A percentile compares a stretch with the other conserved stretches of the same genome.
Conservation (phyloP, 1,284 basidiomycete species). For the Athelia sp. region DNA sequence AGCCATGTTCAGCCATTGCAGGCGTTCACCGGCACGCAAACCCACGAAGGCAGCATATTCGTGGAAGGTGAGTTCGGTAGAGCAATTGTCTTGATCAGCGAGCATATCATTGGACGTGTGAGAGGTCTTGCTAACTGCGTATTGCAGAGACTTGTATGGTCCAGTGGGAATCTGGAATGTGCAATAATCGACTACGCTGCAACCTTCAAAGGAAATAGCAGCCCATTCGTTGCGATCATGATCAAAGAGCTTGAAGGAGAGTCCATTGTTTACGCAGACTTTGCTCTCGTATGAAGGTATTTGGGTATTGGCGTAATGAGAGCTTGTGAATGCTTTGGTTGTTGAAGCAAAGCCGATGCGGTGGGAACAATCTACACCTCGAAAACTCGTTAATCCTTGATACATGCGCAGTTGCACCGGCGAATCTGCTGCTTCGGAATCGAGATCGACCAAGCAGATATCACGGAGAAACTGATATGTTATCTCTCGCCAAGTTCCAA, state of each 20-base stretch:
- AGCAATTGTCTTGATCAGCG: slow-evolving; percentile 20
- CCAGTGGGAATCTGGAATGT: slow-evolving; percentile 8
- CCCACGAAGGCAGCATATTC: slow-evolving; percentile 23
- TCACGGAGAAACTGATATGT: slow-evolving; percentile 31
- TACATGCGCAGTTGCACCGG: slow-evolving; percentile 2
- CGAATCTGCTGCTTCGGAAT: slow-evolving; percentile 11
- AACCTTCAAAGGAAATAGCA: slow-evolving; percentile 5
- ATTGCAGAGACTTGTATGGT: slow-evolving; percentile 17
- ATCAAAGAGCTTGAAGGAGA: slow-evolving; percentile 15
- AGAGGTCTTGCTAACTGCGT: slow-evolving; percentile 12
- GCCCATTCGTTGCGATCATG: slow-evolving; percentile 5
- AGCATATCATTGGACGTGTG: slow-evolving; percentile 25
- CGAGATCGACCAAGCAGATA: slow-evolving; percentile 15
- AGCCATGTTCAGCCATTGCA: slow-evolving; percentile 28
- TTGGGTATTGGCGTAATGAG: slow-evolving; percentile 13
- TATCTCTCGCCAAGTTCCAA: slow-evolving; percentile 19
- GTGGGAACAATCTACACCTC: background rate
- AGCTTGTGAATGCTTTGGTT: slow-evolving; percentile 17
- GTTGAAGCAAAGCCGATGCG: slow-evolving; percentile 18
- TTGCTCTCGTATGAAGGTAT: slow-evolving; percentile 12
- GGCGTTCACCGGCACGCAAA: slow-evolving; percentile 18
- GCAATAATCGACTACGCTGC: slow-evolving; percentile 5
- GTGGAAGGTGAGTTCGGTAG: slow-evolving; percentile 12
- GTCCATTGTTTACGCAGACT: slow-evolving; percentile 16
- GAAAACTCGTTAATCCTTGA: background rate